Percentiles rank a stretch among this genome's conserved stretches.
Conservation (phyloP, 148 eudicot species). For the Rhododendron vialii region DNA sequence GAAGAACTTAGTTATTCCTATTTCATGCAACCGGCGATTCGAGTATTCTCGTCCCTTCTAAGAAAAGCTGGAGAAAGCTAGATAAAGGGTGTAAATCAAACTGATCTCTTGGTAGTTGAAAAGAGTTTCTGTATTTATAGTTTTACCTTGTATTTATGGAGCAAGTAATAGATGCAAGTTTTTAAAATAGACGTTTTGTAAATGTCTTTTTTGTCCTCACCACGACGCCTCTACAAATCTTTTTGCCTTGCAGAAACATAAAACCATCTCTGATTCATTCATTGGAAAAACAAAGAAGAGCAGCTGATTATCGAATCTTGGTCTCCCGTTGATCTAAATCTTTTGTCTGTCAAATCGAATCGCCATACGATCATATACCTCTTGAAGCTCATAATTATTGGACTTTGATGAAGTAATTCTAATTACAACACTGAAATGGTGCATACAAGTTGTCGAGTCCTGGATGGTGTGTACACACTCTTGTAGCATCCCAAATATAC, state of each 20-base stretch:
- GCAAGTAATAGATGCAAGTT: neutral
- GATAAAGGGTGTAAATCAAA: neutral
- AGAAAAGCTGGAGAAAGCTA: neutral
- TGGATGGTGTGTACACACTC: neutral
- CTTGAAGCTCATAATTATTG: neutral
- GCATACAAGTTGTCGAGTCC: neutral
- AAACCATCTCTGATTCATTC: neutral
- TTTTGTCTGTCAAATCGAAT: neutral
- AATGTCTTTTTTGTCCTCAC: neutral
- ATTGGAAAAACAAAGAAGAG: neutral
- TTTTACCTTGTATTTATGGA: neutral
- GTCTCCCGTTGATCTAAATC: neutral
- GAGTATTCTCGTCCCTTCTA: neutral
- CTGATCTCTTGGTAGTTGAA: neutral
- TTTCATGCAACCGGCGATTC: neutral
- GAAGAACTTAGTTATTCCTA: neutral
- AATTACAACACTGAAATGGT: no score
- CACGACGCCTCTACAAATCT: neutral
- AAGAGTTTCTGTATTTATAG: neutral
- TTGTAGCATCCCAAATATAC: neutral
- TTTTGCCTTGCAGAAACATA: neutral
- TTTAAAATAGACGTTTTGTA: neutral
- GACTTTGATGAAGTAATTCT: neutral
- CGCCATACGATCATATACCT: neutral
- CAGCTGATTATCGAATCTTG: neutral